Evolutionary conservation across 2,329 filamentous ascomycete species (phyloP).

Genomic region (Hypoxylon sp.): DNA sequence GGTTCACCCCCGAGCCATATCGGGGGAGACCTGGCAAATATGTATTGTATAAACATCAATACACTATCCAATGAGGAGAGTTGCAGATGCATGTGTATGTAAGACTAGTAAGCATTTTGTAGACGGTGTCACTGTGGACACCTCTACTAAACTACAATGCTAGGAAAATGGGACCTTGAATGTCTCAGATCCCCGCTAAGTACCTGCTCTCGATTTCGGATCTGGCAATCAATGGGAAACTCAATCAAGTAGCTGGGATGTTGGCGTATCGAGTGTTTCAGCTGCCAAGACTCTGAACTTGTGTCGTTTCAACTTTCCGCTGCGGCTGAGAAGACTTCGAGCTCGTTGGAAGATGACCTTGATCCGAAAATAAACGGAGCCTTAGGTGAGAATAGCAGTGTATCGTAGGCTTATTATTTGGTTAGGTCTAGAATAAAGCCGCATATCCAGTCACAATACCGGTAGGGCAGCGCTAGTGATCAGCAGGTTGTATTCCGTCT

Average conservation of each 20-base stretch:
- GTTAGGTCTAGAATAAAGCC: conserved; percentile 5
- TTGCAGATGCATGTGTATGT: not conserved
- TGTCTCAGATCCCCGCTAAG: conserved; percentile 2
- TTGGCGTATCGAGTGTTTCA: conserved; percentile 32
- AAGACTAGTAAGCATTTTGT: no score
- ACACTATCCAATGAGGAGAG: conserved; percentile 1
- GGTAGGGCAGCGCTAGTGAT: conserved; percentile 16
- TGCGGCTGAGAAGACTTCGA: conserved; percentile 27
- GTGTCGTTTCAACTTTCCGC: conserved; percentile 37
- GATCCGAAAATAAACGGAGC: not conserved
- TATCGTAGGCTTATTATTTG: not conserved
- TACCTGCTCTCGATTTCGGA: not conserved
- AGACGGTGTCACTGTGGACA: no score
- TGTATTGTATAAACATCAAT: not conserved
- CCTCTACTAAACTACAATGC: conserved; percentile 15
- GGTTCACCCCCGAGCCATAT: no score
- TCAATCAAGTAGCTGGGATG: conserved; percentile 10
- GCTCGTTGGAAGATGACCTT: not conserved
- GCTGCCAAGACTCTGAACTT: conserved; percentile 43
- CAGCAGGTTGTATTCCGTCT: conserved; percentile 8
- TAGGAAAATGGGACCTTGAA: not conserved
- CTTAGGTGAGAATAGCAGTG: not conserved
- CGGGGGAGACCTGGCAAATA: not conserved
- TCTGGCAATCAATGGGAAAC: conserved; percentile 4
- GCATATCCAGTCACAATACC: conserved; percentile 15